Evolutionary conservation across 352 stramenopile species (phyloP).

Genomic region (Phytopythium delawarense): DNA sequence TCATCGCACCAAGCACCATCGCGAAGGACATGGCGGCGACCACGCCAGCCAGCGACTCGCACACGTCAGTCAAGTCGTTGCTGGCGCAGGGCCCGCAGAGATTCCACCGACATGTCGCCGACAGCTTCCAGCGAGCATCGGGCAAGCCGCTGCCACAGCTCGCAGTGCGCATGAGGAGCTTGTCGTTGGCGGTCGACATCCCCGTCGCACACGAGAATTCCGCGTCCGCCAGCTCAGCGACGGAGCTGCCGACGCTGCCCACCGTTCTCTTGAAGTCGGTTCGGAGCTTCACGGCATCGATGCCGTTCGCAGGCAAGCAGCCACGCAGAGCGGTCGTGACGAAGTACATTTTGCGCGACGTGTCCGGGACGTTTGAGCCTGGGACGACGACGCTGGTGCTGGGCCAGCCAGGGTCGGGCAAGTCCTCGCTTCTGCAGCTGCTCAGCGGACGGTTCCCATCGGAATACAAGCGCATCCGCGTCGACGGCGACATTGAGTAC

Average conservation of each 20-base stretch:
- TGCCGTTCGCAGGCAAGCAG: conserved; percentile 8
- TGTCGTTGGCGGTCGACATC: conserved; percentile 29
- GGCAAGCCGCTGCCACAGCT: conserved; percentile 29
- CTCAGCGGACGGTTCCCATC: conserved; percentile 34
- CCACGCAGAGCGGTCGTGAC: conserved; percentile 2
- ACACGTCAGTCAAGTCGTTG: conserved; percentile 16
- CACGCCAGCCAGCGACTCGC: not conserved
- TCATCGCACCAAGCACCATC: not conserved
- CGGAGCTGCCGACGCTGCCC: conserved; percentile 31
- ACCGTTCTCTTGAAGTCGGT: conserved; percentile 14
- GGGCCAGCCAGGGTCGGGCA: conserved; percentile 42
- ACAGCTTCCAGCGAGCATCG: conserved; percentile 21
- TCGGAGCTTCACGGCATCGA: conserved; percentile 7
- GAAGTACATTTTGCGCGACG: conserved; percentile 30
- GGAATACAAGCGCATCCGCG: conserved; percentile 12
- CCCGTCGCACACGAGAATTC: conserved; percentile 3
- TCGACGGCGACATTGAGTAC: conserved; percentile 30
- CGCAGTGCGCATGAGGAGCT: conserved; percentile 30
- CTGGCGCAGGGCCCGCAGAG: conserved; percentile 25
- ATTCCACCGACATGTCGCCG: conserved; percentile 29
- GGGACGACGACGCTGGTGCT: conserved; percentile 40
- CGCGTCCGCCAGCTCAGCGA: not conserved
- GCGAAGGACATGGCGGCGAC: not conserved
- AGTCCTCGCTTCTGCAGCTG: conserved; percentile 39
- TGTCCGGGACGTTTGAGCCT: conserved; percentile 40